Base-by-base conservation (phyloP, 495 filamentous ascomycete species). In the Sphaerosporella brunnea region DNA sequence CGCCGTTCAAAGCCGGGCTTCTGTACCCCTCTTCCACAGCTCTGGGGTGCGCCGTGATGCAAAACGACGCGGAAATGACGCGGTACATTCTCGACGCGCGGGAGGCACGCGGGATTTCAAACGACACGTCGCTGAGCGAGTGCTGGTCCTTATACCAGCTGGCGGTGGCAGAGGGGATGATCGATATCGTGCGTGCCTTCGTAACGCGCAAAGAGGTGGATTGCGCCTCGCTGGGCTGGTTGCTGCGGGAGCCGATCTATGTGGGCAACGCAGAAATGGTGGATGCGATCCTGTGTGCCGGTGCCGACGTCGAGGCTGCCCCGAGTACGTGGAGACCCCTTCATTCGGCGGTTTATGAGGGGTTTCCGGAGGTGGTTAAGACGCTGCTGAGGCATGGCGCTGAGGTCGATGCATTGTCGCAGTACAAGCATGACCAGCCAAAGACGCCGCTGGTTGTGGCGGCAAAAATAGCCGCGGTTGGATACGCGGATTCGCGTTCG, bases 381-480 rank as follows among this genome's bases (percentile, higher is more conserved):
- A 19, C 49, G 25, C 45, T 55, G 20, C 30, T 58, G 3, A 38
- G 42, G 13, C 48, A 46, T 21, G 53, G 49, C 16, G 47, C 47
- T 25, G 45, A 47, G 19, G 45, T 47, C 36, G 30, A 23, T 19
- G 25, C 45, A 11, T 28, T 2, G 4, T 37, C 35, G 7, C 35
- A 37, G 4, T 7, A 7, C 7, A 11, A 9, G 8, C 35, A 18
- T 4, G 35, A 37, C 18, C 35, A 37, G 16, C 35, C 35, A 37
- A 37, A 37, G 35, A 37, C 35, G 7, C 8, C 35, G 8, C 16
- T 37, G 8, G 35, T 37, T 5, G 16, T 18, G 4, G 35, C 35
- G 35, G 35, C 35, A 18, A 37, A 18, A 15, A 37, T 18, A 18
- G 35, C 9, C 7, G 35, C 15, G 4, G 5, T 37, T 37, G 7